Conservation (phyloP, 352 stramenopile genomes). For the Thraustochytrium striatum region DNA sequence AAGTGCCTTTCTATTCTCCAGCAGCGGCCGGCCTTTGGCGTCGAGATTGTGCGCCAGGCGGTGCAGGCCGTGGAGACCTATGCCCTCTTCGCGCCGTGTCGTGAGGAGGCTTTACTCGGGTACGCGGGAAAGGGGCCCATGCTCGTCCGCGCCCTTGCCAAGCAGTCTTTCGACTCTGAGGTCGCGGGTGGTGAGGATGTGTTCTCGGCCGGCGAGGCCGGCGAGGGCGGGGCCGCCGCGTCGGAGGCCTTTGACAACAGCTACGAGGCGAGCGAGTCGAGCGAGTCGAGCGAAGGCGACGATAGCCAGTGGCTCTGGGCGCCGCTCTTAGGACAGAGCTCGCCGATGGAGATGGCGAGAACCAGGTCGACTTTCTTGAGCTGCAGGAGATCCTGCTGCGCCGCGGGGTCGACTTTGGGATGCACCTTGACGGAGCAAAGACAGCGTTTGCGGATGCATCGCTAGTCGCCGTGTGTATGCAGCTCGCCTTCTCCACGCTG, state of each 20-base stretch:
- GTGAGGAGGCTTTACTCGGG: constrained; percentile 6
- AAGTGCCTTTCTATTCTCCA: background rate
- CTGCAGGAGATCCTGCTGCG: background rate
- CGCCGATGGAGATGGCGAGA: constrained; percentile 45
- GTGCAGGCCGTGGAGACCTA: constrained; percentile 32
- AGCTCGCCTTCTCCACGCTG: background rate
- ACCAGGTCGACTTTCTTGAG: constrained; percentile 43
- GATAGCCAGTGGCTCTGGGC: constrained; percentile 29
- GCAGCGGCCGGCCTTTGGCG: background rate
- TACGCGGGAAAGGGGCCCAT: background rate
- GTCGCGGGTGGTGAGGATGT: background rate
- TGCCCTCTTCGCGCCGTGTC: constrained; percentile 7
- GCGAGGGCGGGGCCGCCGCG: background rate
- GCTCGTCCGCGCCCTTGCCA: background rate
- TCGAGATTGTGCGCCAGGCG: constrained; percentile 5
- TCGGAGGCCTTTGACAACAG: background rate
- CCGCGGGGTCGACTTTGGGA: constrained; percentile 19
- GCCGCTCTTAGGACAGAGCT: constrained; percentile 9
- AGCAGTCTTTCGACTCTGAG: background rate
- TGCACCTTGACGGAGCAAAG: constrained; percentile 35
- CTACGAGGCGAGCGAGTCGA: background rate
- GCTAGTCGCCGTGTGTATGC: background rate
- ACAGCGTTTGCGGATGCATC: background rate
- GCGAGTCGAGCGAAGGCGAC: background rate
- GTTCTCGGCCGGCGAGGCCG: background rate